Evolutionary conservation across 2,329 filamentous ascomycete species (phyloP), one percentile per base, ranked within the genome.

Genomic region (Fusarium ambrosium): DNA sequence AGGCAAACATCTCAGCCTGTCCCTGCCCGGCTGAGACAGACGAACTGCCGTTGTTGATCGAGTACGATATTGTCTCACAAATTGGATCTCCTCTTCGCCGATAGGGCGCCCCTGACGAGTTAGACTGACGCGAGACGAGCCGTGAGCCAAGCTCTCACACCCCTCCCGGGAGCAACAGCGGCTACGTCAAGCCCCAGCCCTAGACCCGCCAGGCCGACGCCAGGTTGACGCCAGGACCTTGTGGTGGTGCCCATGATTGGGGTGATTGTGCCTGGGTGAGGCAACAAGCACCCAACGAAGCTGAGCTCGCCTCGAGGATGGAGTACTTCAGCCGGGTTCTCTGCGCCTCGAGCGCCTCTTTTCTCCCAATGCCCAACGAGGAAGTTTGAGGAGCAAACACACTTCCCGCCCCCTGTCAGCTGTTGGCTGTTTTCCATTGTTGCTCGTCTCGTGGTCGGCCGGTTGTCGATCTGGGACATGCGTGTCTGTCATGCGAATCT

Each of bases 31-130:
- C 37, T 39, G 53, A 64, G 36, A 64, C 64, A 62, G 53, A 66
- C 67, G 64, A 69, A 69, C 64, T 63, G 62, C 55, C 59, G 29
- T 43, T 56, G 53, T 55, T 64, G 39, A 69, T 59, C 43, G 39
- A 59, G 56, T 34, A 36, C 43, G 24, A 24, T 14, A 51, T 58
- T 69, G 71, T 71, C 68, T 68, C 65, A 66, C 34, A 62, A 62
- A 13, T n/a, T 9, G 37, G 43, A 61, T 61, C 29, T 69, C 34
- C 62, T 43, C 55, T 62, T 69, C 62, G 41, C 58, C 45, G 45
- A 45, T 18, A 34, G 24, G 58, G 32, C 60, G 16, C 60, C 64
- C 37, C 34, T 59, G 37, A 56, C 8, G 51, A 59, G n/a, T 41
- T 64, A 24, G 43, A 53, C 32, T 53, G 41, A 29, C 43, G 18